These are phyloP conservation scores for Xerocomellus chrysenteron DNA, from an alignment of 768 basidiomycete species.

Conservation along the genomic window DNA sequence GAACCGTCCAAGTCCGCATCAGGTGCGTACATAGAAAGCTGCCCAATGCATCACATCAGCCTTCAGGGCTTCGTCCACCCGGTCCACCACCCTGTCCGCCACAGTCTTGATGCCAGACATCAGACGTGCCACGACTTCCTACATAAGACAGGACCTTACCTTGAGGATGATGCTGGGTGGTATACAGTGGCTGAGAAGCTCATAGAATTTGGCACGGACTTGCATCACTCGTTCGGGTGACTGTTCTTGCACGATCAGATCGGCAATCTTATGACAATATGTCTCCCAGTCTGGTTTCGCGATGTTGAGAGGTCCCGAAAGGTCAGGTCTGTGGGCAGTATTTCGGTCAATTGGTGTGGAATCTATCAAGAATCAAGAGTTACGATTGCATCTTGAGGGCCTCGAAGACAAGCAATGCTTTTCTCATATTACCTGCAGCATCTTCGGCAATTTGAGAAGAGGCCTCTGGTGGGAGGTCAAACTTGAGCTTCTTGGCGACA, in stretches of 20 bases:
- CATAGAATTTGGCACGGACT: conserved; percentile 91
- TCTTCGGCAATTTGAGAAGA: conserved; percentile 75
- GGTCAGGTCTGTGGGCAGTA: conserved; percentile 60
- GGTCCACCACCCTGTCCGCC: conserved; percentile 81
- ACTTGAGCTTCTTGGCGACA: conserved; percentile 78
- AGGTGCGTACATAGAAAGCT: conserved; percentile 78
- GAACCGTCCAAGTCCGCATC: not conserved
- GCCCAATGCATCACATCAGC: conserved; percentile 98
- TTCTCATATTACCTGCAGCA: conserved; percentile 87
- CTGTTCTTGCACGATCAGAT: conserved; percentile 87
- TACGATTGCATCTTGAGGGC: conserved; percentile 97
- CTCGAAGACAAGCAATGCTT: conserved; percentile 92
- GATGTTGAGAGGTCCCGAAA: conserved; percentile 74
- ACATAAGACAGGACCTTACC: conserved; percentile 42
- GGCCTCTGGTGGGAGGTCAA: conserved; percentile 78
- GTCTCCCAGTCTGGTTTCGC: conserved; percentile 99
- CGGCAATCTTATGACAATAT: conserved; percentile 90
- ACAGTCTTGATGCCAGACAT: conserved; percentile 63
- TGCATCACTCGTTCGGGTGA: conserved; percentile 87
- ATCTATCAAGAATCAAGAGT: conserved; percentile 26
- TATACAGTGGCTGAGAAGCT: conserved; percentile 94
- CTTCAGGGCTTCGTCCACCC: conserved; percentile 87
- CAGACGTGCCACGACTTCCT: not conserved
- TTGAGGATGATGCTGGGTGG: conserved; percentile 90
- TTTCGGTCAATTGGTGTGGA: not conserved